Evolutionary conservation across 2,329 filamentous ascomycete genomes (phyloP), one percentile per base, ranked within the genome.

Genomic region (Ceratocystiopsis brevicomis): DNA sequence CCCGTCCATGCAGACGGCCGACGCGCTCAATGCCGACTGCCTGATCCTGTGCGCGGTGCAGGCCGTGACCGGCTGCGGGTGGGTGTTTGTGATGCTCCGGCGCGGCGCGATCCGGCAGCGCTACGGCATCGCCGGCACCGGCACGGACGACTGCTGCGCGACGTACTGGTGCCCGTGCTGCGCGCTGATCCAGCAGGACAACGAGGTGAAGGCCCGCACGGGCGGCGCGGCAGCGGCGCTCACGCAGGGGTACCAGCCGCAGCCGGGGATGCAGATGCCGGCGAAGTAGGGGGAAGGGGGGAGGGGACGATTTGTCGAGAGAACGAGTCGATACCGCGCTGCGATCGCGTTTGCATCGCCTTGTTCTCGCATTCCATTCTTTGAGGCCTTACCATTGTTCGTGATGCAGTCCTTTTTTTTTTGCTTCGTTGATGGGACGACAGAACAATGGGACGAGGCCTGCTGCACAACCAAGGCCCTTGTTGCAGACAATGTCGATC

Each of bases 131-230:
- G 55, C 67, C 39, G 71, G 71, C 34, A 61, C 57, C 40, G 61
- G 60, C 35, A 55, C 54, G 45, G 56, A 56, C 33, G 72, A 76
- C 53, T 76, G 63, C 57, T 67, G 65, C 50, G 54, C 58, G n/a
- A 57, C 64, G 14, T 73, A 59, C 49, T 76, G 65, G 59, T 76
- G 72, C 54, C 54, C 60, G 34, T 74, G 69, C 62, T 76, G 72
- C 52, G 61, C 63, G 6, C 55, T 74, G 45, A 62, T 74, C 48
- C 73, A 77, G 59, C 64, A 74, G 44, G 69, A 75, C 45, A 71
- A 72, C 50, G 72, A 76, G 52, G 63, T 67, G 39, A 52, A 54
- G 44, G 40, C 39, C 5, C 56, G 57, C 19, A 52, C 52, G 32
- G 52, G 53, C 50, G 43, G 48, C 32, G 51, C 51, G 15, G 44